These are phyloP conservation scores for Alternaria novae-zelandiae DNA, from an alignment of 2,329 filamentous ascomycete species.

Conservation along the genomic window DNA sequence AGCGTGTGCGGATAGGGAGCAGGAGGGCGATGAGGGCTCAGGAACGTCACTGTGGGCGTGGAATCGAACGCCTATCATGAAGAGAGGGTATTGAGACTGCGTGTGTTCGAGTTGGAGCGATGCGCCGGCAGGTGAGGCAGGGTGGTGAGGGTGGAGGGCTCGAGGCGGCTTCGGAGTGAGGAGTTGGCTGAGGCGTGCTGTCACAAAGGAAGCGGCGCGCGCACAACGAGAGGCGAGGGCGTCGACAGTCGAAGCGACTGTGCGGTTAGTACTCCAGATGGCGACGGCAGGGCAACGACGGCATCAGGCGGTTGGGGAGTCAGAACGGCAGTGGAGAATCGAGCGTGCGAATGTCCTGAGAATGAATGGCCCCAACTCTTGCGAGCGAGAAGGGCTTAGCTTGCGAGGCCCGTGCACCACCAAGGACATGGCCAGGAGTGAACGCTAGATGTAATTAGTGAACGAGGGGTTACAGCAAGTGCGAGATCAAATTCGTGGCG, in stretches of 20 bases:
- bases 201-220: conserved; percentile 39
- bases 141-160: conserved; percentile 26
- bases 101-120: conserved; percentile 23
- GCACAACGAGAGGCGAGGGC: conserved; percentile 17
- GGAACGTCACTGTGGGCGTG: conserved; percentile 23
- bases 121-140: conserved; percentile 32
- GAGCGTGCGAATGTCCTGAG: conserved; percentile 24
- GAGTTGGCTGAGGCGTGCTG: conserved; percentile 22
- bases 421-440: conserved; percentile 16
- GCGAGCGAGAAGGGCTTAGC: conserved; percentile 19
- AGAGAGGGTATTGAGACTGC: conserved; percentile 18
- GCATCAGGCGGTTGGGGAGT: conserved; percentile 30
- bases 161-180: conserved; percentile 34
- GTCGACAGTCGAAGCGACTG: conserved; percentile 24
- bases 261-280: conserved; percentile 16
- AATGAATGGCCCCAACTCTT: conserved; percentile 19
- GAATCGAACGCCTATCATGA: conserved; percentile 25
- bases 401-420: conserved; percentile 4
- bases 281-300: conserved; percentile 19
- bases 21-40: conserved; percentile 30
- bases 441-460: conserved; percentile 24
- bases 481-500: conserved; percentile 7
- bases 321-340: conserved; percentile 29
- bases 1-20: conserved; percentile 22
- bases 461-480: conserved; percentile 14